Conservation (phyloP, 495 filamentous ascomycete genomes). For the Penicillium lividum region DNA sequence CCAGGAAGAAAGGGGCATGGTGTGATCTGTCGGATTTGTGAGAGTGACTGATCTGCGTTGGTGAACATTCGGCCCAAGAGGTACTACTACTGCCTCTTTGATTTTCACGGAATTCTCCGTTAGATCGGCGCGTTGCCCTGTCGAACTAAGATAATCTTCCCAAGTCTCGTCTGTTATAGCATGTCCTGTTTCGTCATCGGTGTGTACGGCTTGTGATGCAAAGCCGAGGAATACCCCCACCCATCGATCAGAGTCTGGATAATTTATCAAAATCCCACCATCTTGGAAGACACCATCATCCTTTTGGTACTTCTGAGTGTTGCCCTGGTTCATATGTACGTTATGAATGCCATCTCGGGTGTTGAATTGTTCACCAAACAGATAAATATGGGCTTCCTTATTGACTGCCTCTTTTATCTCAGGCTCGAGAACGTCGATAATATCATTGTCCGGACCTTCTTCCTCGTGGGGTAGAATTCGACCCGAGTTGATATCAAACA, state of each 20-base stretch:
- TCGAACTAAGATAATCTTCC: constrained; percentile 10
- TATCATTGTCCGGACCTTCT: not conserved
- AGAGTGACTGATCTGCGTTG: constrained; percentile 19
- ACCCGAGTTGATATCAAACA: not conserved
- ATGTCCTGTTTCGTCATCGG: constrained; percentile 26
- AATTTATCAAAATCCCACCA: constrained; percentile 35
- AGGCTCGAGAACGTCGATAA: not conserved
- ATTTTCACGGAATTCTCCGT: too few relatives aligned
- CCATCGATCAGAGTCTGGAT: constrained; percentile 29
- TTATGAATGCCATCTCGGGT: not conserved
- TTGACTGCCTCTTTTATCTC: not conserved
- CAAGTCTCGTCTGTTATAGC: constrained; percentile 21
- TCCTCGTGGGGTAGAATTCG: not conserved
- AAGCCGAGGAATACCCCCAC: constrained; percentile 39
- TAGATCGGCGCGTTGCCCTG: too few relatives aligned
- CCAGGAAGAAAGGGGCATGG: constrained; percentile 17
- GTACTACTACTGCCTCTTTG: too few relatives aligned
- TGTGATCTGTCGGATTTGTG: constrained; percentile 13
- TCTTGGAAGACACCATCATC: constrained; percentile 40
- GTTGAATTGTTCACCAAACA: not conserved
- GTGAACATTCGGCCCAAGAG: not conserved
- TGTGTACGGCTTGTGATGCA: constrained; percentile 30
- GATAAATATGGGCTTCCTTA: not conserved
- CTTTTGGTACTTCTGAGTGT: constrained; percentile 4
- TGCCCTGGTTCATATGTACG: not conserved